These are phyloP conservation scores for Kwoniella mangroviensis DNA, from an alignment of 768 basidiomycete species.

Conservation along the genomic window DNA sequence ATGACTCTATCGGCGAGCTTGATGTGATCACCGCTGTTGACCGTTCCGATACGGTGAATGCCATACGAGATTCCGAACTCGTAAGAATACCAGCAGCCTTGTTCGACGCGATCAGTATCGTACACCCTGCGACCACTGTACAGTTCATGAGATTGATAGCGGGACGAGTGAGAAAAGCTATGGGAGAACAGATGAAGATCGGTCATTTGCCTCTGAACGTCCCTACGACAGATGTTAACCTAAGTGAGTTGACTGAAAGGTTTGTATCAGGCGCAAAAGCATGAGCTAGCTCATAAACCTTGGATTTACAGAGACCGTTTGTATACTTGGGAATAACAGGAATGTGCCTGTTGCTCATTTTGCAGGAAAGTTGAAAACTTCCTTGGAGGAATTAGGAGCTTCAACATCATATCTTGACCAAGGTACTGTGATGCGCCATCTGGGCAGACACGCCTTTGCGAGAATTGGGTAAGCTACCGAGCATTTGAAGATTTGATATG, in stretches of 20 bases:
- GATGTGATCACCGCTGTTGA: constrained; percentile 93
- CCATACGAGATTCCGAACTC: constrained; percentile 95
- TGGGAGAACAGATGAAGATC: constrained; percentile 58
- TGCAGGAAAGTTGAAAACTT: constrained; percentile 81
- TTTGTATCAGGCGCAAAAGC: not conserved
- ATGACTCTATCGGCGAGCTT: constrained; percentile 94
- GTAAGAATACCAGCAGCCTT: constrained; percentile 96
- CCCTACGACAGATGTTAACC: constrained; percentile 38
- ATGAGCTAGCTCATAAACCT: constrained; percentile 1
- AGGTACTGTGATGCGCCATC: constrained; percentile 84
- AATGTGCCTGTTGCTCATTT: constrained; percentile 88
- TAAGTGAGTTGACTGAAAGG: constrained; percentile 32
- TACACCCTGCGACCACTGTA: constrained; percentile 58
- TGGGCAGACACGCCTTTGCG: constrained; percentile 93
- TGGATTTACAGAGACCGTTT: constrained; percentile 66
- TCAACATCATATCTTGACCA: constrained; percentile 92
- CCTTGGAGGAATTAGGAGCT: constrained; percentile 90
- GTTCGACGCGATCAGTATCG: constrained; percentile 82
- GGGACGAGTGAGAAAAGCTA: constrained; percentile 81
- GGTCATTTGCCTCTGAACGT: constrained; percentile 10
- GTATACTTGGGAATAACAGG: constrained; percentile 82
- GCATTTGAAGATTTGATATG: too few relatives aligned
- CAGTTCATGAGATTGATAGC: constrained; percentile 68
- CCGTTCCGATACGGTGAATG: constrained; percentile 88
- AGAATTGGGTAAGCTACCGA: constrained; percentile 71